These are phyloP conservation scores for Pleurozium schreberi DNA, from an alignment of 225 moss, liverwort and hornwort genomes.

Conservation along the genomic window DNA sequence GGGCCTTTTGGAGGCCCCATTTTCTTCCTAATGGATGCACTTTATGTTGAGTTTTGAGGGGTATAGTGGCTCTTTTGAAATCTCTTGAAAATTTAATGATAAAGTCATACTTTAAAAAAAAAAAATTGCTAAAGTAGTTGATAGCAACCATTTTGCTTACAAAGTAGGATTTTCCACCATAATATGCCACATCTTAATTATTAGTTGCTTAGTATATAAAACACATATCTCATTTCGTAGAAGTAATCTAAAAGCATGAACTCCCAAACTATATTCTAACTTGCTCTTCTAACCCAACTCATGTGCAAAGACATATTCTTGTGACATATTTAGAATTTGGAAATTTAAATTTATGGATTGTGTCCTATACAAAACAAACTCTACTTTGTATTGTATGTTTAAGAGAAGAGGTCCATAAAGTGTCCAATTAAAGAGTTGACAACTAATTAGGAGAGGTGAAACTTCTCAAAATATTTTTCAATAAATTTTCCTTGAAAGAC, in stretches of 20 bases:
- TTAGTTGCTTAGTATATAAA: rapidly evolving
- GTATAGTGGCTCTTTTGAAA: not conserved
- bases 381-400: not conserved
- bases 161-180: not conserved
- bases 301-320: not conserved
- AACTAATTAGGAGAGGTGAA: not conserved
- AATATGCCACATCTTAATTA: too few species aligned
- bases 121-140: not conserved
- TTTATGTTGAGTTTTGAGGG: not conserved
- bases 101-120: not conserved
- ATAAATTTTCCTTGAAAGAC: rapidly evolving
- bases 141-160: not conserved
- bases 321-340: too few species aligned
- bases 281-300: not conserved
- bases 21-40: too few species aligned
- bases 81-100: not conserved
- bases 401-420: not conserved
- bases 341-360: not conserved
- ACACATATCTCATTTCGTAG: not conserved
- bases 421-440: not conserved
- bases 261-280: not conserved
- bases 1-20: too few species aligned
- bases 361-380: not conserved
- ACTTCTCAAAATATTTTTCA: not conserved
- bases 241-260: not conserved